phyloP scores from a whole-genome alignment of 345 rosid genomes.

The Crucihimalaya himalaica region DNA sequence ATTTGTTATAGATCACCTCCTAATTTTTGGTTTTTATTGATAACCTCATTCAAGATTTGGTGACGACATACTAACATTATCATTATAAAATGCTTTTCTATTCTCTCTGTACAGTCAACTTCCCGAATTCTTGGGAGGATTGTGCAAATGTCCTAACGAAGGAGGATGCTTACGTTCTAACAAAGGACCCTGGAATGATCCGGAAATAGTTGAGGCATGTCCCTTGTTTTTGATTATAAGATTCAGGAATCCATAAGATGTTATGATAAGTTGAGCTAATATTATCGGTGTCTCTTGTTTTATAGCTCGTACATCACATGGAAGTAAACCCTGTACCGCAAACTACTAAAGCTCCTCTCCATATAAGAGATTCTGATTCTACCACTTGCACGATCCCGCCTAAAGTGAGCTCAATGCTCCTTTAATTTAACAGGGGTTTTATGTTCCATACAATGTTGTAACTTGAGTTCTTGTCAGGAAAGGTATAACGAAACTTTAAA shows the following conservation, averaged over 20 bases:
- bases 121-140: slow-evolving; percentile 95
- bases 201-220: slow-evolving; percentile 75
- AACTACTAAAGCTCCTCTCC: slow-evolving; percentile 40
- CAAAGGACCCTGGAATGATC: slow-evolving; percentile 97
- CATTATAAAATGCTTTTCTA: not conserved
- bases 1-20: not conserved
- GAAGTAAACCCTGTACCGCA: slow-evolving; percentile 57
- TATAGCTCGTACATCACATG: slow-evolving; percentile 62
- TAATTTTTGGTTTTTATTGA: not conserved
- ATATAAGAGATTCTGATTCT: slow-evolving; percentile 48
- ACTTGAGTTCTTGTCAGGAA: slow-evolving; percentile 45
- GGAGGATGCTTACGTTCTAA: slow-evolving; percentile 95
- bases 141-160: slow-evolving; percentile 67
- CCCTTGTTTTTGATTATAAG: slow-evolving; percentile 7
- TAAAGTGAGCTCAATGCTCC: slow-evolving; percentile 46
- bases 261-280: slow-evolving; percentile 19
- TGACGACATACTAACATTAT: not conserved
- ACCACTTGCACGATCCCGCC: slow-evolving; percentile 40
- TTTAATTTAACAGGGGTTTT: not conserved
- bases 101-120: slow-evolving; percentile 61
- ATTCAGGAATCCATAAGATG: slow-evolving; percentile 18
- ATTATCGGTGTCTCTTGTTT: not conserved
- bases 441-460: slow-evolving; percentile 8
- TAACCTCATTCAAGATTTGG: not conserved
- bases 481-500: slow-evolving; percentile 44